Percentiles rank a stretch among this genome's conserved stretches.
phyloP scores from a whole-genome alignment of 129 eudicot species.

The Ambrosia trifida region DNA sequence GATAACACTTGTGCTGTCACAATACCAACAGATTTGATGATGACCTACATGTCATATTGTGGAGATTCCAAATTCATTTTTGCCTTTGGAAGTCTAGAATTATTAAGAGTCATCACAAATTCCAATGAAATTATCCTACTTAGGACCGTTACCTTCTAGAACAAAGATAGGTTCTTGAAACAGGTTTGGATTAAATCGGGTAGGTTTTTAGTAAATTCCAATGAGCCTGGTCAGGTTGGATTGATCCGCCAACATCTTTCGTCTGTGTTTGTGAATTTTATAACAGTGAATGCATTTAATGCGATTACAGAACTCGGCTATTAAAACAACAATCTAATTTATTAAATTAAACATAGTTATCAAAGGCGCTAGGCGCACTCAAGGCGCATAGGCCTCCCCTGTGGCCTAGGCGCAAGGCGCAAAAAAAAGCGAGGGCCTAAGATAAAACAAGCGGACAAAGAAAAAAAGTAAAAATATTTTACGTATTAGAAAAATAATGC shows the following conservation, averaged over 20 bases:
- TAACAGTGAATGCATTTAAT: background rate
- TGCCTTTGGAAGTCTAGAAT: background rate
- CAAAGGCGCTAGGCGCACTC: too few relatives aligned
- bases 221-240: too few relatives aligned
- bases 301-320: background rate
- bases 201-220: background rate
- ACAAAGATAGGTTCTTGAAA: background rate
- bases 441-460: too few relatives aligned
- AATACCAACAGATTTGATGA: background rate
- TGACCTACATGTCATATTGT: background rate
- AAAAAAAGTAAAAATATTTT: too few relatives aligned
- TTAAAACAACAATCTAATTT: background rate
- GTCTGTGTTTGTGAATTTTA: constrained; percentile 3
- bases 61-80: background rate
- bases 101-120: background rate
- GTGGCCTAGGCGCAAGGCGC: too few relatives aligned
- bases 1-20: background rate
- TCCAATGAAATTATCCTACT: background rate
- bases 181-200: background rate
- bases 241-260: background rate
- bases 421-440: too few relatives aligned
- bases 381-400: too few relatives aligned
- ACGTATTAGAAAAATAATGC: too few relatives aligned
- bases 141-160: background rate
- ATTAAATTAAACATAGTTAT: too few relatives aligned